Percentiles rank a stretch among this genome's conserved stretches.
Conservation (phyloP, 2,329 filamentous ascomycete species). For the Botrytis cinerea region DNA sequence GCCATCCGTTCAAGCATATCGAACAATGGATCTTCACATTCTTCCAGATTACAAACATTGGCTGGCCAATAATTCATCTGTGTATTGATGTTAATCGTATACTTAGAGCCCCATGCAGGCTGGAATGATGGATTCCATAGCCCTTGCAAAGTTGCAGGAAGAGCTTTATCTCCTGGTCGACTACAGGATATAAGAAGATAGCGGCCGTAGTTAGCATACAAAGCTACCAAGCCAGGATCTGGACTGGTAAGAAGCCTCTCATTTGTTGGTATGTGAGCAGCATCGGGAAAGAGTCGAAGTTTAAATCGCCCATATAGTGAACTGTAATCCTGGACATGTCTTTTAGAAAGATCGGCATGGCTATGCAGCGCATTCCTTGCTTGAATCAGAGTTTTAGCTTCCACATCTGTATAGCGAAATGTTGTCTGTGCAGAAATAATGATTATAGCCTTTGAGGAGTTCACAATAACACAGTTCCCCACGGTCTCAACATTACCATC, state of each 20-base stretch:
- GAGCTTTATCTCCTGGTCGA: constrained; percentile 35
- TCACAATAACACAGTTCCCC: constrained; percentile 44
- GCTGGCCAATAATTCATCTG: constrained; percentile 57
- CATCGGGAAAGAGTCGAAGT: constrained; percentile 38
- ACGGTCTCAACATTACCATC: constrained; percentile 37
- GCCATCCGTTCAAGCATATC: constrained; percentile 45
- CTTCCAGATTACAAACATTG: constrained; percentile 39
- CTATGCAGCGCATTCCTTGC: not conserved
- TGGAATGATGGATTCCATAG: constrained; percentile 48
- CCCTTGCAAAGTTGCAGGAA: constrained; percentile 50
- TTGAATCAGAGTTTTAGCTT: constrained; percentile 18
- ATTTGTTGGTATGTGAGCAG: constrained; percentile 39
- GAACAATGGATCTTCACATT: constrained; percentile 46
- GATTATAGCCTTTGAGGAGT: constrained; percentile 42
- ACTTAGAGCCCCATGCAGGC: constrained; percentile 51
- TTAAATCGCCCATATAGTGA: constrained; percentile 38
- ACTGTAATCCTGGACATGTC: constrained; percentile 44
- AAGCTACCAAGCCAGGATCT: constrained; percentile 33
- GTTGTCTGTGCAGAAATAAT: constrained; percentile 46
- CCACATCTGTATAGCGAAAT: constrained; percentile 41
- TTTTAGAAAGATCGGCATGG: constrained; percentile 31
- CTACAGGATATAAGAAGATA: constrained; percentile 46
- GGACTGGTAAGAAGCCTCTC: constrained; percentile 32
- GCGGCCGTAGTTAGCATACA: constrained; percentile 46
- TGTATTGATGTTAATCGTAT: constrained; percentile 54